Evolutionary conservation across 129 eudicot genomes (phyloP).

Genomic region (Pseudognaphalium luteoalbum): DNA sequence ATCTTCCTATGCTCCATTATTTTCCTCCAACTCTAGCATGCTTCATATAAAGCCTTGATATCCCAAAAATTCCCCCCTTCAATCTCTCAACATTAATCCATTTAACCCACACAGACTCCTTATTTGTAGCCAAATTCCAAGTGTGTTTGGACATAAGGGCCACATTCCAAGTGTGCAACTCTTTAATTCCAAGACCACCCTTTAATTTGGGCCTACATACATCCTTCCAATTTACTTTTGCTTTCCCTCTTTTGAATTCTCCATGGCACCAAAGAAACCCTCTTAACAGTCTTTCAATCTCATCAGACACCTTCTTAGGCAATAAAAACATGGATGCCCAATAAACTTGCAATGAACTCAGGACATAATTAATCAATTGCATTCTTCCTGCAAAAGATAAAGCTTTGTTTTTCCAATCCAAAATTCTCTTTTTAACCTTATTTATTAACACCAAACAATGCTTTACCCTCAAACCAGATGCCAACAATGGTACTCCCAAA

Average conservation of each 20-base stretch:
- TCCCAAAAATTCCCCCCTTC: too few species aligned
- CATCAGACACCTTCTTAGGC: not conserved
- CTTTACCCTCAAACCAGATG: not conserved
- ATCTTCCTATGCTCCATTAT: too few species aligned
- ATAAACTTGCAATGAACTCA: too few species aligned
- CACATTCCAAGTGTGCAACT: not conserved
- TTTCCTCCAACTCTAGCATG: too few species aligned
- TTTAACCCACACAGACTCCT: too few species aligned
- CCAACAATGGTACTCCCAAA: not conserved
- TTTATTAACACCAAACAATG: not conserved
- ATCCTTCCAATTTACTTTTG: not conserved
- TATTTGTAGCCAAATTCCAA: not conserved
- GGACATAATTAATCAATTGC: not conserved
- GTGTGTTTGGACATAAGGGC: not conserved
- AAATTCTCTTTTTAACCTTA: not conserved
- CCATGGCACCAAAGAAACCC: not conserved
- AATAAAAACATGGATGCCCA: not conserved
- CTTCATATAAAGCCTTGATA: too few species aligned
- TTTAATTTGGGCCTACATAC: not conserved
- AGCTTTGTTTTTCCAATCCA: not conserved
- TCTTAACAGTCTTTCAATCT: not conserved
- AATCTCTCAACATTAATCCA: too few species aligned
- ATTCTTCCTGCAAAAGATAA: not conserved
- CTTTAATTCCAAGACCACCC: not conserved
- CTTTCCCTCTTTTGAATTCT: not conserved